Evolutionary conservation across 1,284 basidiomycete species (phyloP).

Genomic region (Tilletia horrida): DNA sequence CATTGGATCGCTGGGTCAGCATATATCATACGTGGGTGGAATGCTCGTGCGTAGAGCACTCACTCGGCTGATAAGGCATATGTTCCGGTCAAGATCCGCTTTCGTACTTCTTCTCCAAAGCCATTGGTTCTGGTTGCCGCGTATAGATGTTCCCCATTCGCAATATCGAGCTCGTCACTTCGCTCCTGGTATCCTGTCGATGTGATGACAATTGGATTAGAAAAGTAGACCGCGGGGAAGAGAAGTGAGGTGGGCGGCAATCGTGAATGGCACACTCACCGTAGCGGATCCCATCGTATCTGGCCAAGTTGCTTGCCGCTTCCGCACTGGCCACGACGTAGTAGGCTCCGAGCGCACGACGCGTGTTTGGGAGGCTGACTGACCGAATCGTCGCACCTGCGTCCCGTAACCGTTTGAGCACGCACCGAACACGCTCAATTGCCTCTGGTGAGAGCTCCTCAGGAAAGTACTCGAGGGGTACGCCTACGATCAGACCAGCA

Average conservation of each 20-base stretch:
- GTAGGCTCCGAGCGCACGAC: constrained; percentile 82
- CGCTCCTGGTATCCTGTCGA: constrained; percentile 61
- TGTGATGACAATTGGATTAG: constrained; percentile 58
- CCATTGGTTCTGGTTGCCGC: constrained; percentile 59
- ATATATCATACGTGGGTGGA: too few relatives aligned
- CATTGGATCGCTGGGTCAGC: background rate
- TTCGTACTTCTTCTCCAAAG: constrained; percentile 82
- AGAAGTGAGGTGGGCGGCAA: constrained; percentile 55
- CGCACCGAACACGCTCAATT: constrained; percentile 59
- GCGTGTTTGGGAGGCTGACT: constrained; percentile 74
- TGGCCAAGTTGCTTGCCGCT: constrained; percentile 84
- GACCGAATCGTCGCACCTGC: constrained; percentile 70
- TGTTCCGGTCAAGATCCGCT: constrained; percentile 84
- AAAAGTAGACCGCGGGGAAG: too few relatives aligned
- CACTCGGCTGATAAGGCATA: constrained; percentile 88
- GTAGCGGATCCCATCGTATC: constrained; percentile 77
- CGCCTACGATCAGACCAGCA: constrained; percentile 63
- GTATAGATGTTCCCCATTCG: constrained; percentile 32
- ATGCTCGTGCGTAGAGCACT: too few relatives aligned
- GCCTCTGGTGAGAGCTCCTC: constrained; percentile 64
- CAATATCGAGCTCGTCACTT: constrained; percentile 44
- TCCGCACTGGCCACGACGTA: constrained; percentile 93
- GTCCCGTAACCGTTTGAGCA: constrained; percentile 61
- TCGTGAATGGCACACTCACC: constrained; percentile 55
- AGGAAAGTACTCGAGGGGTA: constrained; percentile 80